Evolutionary conservation across 2,329 filamentous ascomycete genomes (phyloP).

Genomic region (Paraphoma sp.): DNA sequence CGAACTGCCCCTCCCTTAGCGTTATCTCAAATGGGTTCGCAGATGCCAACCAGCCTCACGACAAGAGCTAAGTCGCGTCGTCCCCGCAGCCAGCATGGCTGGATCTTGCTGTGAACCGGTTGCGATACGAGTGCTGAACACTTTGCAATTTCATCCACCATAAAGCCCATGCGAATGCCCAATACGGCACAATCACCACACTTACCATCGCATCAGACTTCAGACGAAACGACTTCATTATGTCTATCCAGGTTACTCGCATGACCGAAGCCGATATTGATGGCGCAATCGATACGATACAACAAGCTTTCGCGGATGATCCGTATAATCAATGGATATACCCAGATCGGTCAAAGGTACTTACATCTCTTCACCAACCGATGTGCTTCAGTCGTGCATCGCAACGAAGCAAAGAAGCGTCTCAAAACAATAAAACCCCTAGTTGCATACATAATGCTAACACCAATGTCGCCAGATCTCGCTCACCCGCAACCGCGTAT

Average conservation of each 20-base stretch:
- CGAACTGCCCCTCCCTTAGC: constrained; percentile 1
- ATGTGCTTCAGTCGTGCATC: too few relatives aligned
- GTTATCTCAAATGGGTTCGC: not conserved
- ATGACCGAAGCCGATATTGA: constrained; percentile 67
- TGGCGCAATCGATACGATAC: constrained; percentile 69
- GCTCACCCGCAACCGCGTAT: constrained; percentile 65
- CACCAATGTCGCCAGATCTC: constrained; percentile 58
- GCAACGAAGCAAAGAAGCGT: too few relatives aligned
- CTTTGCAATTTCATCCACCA: not conserved
- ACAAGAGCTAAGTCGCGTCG: not conserved
- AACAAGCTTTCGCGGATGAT: constrained; percentile 70
- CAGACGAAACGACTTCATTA: constrained; percentile 21
- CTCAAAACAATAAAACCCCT: not conserved
- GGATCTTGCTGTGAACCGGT: not conserved
- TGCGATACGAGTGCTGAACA: not conserved
- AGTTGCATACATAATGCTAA: constrained; percentile 2
- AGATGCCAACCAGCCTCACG: constrained; percentile 6
- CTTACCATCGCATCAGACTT: not conserved
- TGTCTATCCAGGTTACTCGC: constrained; percentile 61
- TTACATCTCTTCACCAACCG: too few relatives aligned
- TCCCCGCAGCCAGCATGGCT: constrained; percentile 22
- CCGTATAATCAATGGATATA: constrained; percentile 73
- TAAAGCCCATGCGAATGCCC: not conserved
- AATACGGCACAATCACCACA: not conserved
- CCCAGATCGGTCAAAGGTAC: constrained; percentile 63